Evolutionary conservation across 768 basidiomycete species (phyloP).

Genomic region (Collybia sordida): DNA sequence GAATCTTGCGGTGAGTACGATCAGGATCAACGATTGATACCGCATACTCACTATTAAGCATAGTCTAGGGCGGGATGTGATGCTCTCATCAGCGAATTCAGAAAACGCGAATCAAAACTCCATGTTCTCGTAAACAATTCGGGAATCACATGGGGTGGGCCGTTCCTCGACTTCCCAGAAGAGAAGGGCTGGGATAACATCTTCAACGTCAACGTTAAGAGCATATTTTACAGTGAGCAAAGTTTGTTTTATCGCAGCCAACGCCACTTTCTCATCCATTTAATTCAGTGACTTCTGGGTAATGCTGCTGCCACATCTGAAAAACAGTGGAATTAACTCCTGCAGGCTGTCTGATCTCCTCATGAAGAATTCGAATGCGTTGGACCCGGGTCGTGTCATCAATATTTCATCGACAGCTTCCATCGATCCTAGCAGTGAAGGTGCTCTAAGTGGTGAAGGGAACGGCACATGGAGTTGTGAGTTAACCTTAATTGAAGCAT

Average conservation of each 20-base stretch:
- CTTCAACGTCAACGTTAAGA: slow-evolving; percentile 83
- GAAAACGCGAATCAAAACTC: slow-evolving; percentile 66
- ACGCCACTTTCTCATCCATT: slow-evolving; percentile 1
- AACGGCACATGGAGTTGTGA: slow-evolving; percentile 79
- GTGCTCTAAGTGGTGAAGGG: slow-evolving; percentile 48
- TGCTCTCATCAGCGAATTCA: slow-evolving; percentile 64
- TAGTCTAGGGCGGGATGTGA: slow-evolving; percentile 82
- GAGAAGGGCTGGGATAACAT: slow-evolving; percentile 86
- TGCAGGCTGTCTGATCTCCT: slow-evolving; percentile 57
- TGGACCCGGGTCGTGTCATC: slow-evolving; percentile 74
- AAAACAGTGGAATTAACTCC: not conserved
- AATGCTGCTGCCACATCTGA: slow-evolving; percentile 8
- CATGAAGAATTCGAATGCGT: slow-evolving; percentile 58
- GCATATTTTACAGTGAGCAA: slow-evolving; percentile 72
- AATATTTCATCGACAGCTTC: slow-evolving; percentile 78
- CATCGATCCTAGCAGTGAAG: slow-evolving; percentile 51
- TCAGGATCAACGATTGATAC: not conserved
- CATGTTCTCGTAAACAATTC: slow-evolving; percentile 87
- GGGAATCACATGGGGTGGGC: slow-evolving; percentile 77
- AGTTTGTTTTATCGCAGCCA: not conserved
- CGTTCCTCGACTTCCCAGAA: slow-evolving; percentile 71
- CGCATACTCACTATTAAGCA: not conserved
- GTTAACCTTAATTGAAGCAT: slow-evolving; percentile 27
- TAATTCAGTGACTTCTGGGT: slow-evolving; percentile 53
- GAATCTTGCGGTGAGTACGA: slow-evolving; percentile 65